A percentile compares a stretch with the other conserved stretches of the same genome.
Conservation (phyloP, 2,329 filamentous ascomycete species). For the Thielaviopsis populi region DNA sequence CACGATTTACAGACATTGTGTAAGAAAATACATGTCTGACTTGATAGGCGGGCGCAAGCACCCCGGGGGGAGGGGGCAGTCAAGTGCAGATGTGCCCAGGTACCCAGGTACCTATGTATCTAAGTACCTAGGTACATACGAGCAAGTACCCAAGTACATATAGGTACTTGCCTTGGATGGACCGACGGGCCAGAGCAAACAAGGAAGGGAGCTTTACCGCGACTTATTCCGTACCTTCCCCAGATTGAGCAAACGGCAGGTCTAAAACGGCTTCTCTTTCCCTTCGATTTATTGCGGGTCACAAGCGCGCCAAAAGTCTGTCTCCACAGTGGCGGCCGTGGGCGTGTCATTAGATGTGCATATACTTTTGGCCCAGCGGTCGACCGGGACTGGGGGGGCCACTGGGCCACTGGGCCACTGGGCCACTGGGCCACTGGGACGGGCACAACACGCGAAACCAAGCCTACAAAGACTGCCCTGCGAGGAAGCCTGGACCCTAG, state of each 20-base stretch:
- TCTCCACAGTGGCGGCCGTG: neutral
- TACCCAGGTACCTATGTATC: neutral
- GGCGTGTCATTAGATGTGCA: neutral
- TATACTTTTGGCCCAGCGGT: neutral
- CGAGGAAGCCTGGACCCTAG: neutral
- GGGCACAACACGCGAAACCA: neutral
- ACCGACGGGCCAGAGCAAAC: neutral
- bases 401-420: neutral
- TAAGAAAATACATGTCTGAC: neutral
- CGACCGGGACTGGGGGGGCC: neutral
- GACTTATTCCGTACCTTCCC: conserved; percentile 2
- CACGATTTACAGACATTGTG: neutral
- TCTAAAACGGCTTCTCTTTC: neutral
- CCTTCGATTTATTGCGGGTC: neutral
- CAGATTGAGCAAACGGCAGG: neutral
- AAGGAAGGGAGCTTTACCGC: neutral
- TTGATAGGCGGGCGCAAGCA: neutral
- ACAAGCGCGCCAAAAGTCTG: neutral
- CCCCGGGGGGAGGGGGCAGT: neutral
- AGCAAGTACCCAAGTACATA: neutral
- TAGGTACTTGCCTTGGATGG: neutral
- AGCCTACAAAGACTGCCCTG: neutral
- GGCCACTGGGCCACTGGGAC: neutral
- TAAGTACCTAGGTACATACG: neutral
- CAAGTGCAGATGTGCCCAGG: neutral